Evolutionary conservation across 2,329 filamentous ascomycete species (phyloP), one percentile per base, ranked within the genome.

Genomic region (Zasmidium angulare): DNA sequence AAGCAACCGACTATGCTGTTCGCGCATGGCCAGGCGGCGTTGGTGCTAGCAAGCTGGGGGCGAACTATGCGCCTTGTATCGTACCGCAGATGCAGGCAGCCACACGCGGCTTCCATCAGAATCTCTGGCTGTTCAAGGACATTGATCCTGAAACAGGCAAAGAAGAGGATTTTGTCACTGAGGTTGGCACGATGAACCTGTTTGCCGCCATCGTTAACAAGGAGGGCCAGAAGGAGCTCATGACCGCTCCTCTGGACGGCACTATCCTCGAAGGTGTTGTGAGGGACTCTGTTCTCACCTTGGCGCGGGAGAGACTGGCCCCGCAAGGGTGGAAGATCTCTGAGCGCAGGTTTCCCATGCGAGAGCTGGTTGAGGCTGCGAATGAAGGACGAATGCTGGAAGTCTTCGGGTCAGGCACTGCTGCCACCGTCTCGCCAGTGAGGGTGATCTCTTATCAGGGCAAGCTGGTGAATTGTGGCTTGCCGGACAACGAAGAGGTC

Each of bases 21-120:
- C 91, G 95, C 67, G 95, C 95, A 58, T 99, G 95, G 95, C 95
- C 95, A 50, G 95, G 95, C 61, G 95, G 95, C 74, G 93, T 97
- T 29, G 95, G 95, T 69, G 92, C 98, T 81, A 96, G 95, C 86
- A 99, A 99, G 82, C 87, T 99, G 31, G 95, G 95, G 63, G 95
- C 93, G 72, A 99, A 99, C 84, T 99, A 99, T 76, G 95, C 95
- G n/a, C 95, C 95, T 4, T 98, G 95, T 81, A 93, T 99, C 71
- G 82, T 98, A n/a, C 95, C 95, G 19, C 95, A 99, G 79, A 85
- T 95, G 70, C 86, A 96, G 78, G 95, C 95, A 46, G 91, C 92
- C 49, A 89, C 87, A 76, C 86, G 92, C 58, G 95, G 95, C 21
- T 96, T 93, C 84, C 93, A 98, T 79, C 95, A 99, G 81, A 99